phyloP scores from a whole-genome alignment of 352 stramenopile genomes.

The Blastocystis sp. region DNA sequence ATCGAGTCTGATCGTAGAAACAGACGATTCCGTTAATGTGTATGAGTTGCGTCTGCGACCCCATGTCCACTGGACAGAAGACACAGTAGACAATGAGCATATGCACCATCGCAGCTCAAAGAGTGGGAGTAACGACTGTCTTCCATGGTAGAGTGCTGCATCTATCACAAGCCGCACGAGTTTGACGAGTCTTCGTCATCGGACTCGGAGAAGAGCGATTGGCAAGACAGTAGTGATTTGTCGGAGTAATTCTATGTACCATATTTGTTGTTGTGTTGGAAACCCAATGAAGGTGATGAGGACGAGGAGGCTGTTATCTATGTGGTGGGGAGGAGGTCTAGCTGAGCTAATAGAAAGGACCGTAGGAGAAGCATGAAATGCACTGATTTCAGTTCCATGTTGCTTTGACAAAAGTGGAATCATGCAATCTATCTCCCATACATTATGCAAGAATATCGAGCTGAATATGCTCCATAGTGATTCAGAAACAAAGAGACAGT shows the following conservation, averaged over 20 bases:
- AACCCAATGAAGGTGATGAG: not conserved
- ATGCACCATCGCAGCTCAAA: slow-evolving; percentile 78
- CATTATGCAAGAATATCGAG: too few species aligned
- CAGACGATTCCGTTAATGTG: not conserved
- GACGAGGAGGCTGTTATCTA: too few species aligned
- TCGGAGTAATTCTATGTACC: not conserved
- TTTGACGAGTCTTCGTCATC: slow-evolving; percentile 67
- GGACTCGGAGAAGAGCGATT: slow-evolving; percentile 36
- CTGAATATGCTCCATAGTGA: too few species aligned
- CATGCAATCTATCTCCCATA: too few species aligned
- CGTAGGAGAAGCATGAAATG: too few species aligned
- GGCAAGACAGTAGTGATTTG: slow-evolving; percentile 39
- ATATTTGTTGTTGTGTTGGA: not conserved
- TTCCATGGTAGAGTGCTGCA: slow-evolving; percentile 66
- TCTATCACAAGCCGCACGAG: slow-evolving; percentile 79
- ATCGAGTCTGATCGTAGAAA: too few species aligned
- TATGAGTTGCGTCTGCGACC: slow-evolving; percentile 25
- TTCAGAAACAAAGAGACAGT: too few species aligned
- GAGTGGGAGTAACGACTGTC: slow-evolving; percentile 58
- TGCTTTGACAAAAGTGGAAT: too few species aligned
- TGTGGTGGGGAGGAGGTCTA: too few species aligned
- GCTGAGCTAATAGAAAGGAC: too few species aligned
- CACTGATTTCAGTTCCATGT: too few species aligned
- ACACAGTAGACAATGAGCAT: slow-evolving; percentile 79
- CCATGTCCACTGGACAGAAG: slow-evolving; percentile 73